Base-by-base conservation (phyloP, 805 yeast species). In the Nakazawaea populi region DNA sequence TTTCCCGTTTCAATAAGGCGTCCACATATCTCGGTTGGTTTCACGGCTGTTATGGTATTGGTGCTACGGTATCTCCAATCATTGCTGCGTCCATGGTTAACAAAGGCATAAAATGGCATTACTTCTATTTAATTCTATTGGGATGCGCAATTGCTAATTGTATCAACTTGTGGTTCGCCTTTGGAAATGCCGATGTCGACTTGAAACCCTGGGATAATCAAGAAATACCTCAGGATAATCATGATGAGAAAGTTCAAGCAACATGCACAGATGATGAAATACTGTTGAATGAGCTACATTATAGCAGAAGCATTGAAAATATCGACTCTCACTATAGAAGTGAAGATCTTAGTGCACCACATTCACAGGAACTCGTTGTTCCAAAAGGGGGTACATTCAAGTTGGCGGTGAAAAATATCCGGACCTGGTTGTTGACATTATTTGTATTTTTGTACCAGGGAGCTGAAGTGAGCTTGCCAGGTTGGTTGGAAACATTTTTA, bases 21-120 rank as follows among this genome's bases (percentile, higher is more conserved):
- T 80, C 85, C 44, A 77, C 75, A 48, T 70, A 78, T 52, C 71
- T 85, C 65, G 87, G 91, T 1, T 63, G 72, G 29, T 69, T 78
- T 52, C 94, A 87, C 66, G 91, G 88, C 1, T 60, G 72, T 11
- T 87, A 85, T 63, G 95, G 95, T 1, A 57, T 80, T 3, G 90
- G 91, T 2, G 88, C 90, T 1, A 81, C 87, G 44, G 55, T 82
- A 1, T 75, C 89, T 2, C 91, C 95, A 2, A 74, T 87, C 18
- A 61, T 82, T 32, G 83, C 85, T 3, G 79, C 88, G 0, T 65
- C 74, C 0, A 70, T 83, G 74, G 73, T 79, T 14, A 68, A 73
- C 42, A 54, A 60, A 0, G 82, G 80, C 3, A 60, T 73, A n/a
- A 55, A 57, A 49, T 84, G 89, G 89, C 70, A 79, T 58, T 70